These are phyloP conservation scores for Suhomyces wounanorum DNA, from an alignment of 1,139 yeast genomes.

Conservation along the genomic window DNA sequence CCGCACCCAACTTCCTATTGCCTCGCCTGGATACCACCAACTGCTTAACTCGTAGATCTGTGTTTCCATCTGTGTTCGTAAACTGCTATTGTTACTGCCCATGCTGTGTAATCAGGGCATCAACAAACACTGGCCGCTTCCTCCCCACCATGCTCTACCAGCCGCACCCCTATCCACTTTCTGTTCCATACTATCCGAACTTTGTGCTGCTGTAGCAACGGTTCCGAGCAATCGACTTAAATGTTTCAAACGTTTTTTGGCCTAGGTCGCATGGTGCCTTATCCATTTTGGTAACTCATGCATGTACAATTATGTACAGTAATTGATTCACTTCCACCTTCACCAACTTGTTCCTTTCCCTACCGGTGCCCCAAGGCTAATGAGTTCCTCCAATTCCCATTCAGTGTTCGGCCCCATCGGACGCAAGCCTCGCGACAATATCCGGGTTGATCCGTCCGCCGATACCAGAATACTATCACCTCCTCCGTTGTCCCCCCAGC, in stretches of 20 bases:
- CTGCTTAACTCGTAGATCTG: neutral
- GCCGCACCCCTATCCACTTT: neutral
- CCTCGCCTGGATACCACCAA: neutral
- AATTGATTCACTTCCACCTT: neutral
- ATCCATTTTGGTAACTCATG: neutral
- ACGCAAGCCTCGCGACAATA: neutral
- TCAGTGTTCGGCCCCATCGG: neutral
- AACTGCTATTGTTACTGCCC: neutral
- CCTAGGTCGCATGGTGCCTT: neutral
- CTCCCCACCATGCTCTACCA: neutral
- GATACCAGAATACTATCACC: neutral
- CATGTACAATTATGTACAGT: neutral
- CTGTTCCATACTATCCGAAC: slow-evolving; percentile 1
- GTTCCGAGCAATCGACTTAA: slow-evolving; percentile 5
- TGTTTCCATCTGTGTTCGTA: neutral
- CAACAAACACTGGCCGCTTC: neutral
- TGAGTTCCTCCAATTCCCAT: neutral
- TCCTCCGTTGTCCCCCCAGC: slow-evolving; percentile 2
- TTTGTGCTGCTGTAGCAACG: slow-evolving; percentile 5
- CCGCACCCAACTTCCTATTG: no score
- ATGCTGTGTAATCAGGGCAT: neutral
- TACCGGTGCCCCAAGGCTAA: neutral
- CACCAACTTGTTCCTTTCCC: neutral
- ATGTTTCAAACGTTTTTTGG: slow-evolving; percentile 6
- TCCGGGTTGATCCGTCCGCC: slow-evolving; percentile 1